Evolutionary conservation across 1,284 basidiomycete genomes (phyloP).

Genomic region (Fomes fomentarius): DNA sequence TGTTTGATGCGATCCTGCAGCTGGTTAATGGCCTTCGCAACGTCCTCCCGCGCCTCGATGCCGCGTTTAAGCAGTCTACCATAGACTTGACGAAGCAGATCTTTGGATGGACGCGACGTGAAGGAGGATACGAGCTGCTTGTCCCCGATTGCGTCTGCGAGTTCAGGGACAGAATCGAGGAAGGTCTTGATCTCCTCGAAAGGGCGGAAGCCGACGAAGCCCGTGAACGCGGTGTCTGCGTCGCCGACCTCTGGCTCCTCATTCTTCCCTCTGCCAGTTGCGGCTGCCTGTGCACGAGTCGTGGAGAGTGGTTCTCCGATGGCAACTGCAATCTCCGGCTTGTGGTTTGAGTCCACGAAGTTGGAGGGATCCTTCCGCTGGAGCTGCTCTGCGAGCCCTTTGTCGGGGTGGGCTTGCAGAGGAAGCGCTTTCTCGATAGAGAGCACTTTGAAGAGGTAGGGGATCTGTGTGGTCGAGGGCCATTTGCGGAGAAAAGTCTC

Average conservation of each 20-base stretch:
- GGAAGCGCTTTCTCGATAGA: conserved; percentile 92
- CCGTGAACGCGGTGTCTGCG: conserved; percentile 74
- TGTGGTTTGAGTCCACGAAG: conserved; percentile 82
- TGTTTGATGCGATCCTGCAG: conserved; percentile 21
- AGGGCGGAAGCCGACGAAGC: conserved; percentile 92
- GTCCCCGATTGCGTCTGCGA: conserved; percentile 39
- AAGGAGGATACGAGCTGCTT: conserved; percentile 13
- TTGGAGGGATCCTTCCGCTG: conserved; percentile 77
- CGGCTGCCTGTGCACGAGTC: not conserved
- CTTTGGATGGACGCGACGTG: conserved; percentile 38
- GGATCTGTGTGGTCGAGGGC: conserved; percentile 67
- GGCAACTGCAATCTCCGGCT: conserved; percentile 97
- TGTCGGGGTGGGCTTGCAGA: conserved; percentile 97
- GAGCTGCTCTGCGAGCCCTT: conserved; percentile 78
- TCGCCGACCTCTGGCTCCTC: conserved; percentile 18
- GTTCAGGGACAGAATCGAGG: conserved; percentile 76
- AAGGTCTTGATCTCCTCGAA: conserved; percentile 71
- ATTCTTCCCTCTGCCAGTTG: not conserved
- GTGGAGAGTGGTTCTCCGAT: conserved; percentile 41
- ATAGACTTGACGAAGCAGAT: conserved; percentile 71
- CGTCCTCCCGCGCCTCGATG: conserved; percentile 16
- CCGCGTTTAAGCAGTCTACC: conserved; percentile 68
- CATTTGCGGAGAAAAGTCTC: conserved; percentile 53
- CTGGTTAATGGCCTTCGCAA: conserved; percentile 12
- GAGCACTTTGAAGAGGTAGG: conserved; percentile 95